phyloP scores from a whole-genome alignment of 345 rosid species.

The Trapa bicornis region DNA sequence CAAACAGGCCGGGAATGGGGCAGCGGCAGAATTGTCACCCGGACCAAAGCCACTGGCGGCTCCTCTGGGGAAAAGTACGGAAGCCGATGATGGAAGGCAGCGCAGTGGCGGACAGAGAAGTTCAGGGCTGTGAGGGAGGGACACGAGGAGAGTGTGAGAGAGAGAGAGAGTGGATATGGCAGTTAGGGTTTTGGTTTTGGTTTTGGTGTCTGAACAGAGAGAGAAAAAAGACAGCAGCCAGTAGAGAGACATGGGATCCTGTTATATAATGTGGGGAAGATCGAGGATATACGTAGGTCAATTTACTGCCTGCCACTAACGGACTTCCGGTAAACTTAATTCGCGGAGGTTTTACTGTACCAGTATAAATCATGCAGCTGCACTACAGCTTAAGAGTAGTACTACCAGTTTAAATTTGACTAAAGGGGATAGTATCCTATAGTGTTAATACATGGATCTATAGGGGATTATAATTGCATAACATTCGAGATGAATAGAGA shows the following conservation, averaged over 20 bases:
- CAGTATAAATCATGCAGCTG: too few relatives aligned
- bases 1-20: neutral
- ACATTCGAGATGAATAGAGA: too few relatives aligned
- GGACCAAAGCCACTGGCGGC: neutral
- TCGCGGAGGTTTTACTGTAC: too few relatives aligned
- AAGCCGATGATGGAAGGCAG: constrained; percentile 5
- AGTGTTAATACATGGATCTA: too few relatives aligned
- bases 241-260: neutral
- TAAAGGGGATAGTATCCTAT: too few relatives aligned
- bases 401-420: too few relatives aligned
- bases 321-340: too few relatives aligned
- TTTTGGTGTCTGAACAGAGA: neutral
- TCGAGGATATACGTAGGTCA: neutral
- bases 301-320: neutral
- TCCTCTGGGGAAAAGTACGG: neutral
- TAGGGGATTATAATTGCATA: too few relatives aligned
- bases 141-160: neutral
- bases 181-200: constrained; percentile 4
- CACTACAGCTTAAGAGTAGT: too few relatives aligned
- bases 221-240: neutral
- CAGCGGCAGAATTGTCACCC: neutral
- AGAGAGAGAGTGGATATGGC: constrained; percentile 1
- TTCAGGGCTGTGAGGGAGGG: neutral
- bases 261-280: neutral
- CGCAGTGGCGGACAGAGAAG: neutral